phyloP scores from a whole-genome alignment of 176 grass and related monocot genomes.

The Cymbopogon citratus region DNA sequence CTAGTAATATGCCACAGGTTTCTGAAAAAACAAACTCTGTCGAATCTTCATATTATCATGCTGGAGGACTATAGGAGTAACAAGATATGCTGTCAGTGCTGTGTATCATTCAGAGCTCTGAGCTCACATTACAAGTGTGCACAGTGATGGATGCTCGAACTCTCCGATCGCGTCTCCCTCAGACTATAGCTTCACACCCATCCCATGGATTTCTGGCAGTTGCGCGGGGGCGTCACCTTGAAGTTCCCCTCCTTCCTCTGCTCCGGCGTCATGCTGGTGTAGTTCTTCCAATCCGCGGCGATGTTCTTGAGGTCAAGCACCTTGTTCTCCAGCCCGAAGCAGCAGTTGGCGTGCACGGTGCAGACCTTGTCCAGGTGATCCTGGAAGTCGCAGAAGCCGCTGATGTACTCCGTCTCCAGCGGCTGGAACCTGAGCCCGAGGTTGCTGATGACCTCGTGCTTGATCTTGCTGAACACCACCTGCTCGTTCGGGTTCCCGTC shows the following conservation, averaged over 20 bases:
- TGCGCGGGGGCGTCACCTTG: conserved; percentile 7
- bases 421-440: background rate
- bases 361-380: conserved; percentile 26
- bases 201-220: background rate
- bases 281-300: conserved; percentile 46
- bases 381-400: background rate
- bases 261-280: background rate
- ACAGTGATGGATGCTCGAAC: background rate
- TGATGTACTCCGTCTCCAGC: background rate
- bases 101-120: background rate
- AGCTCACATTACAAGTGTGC: background rate
- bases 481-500: background rate
- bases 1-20: background rate
- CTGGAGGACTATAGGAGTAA: background rate
- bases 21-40: background rate
- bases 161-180: background rate
- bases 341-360: conserved; percentile 70
- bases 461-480: background rate
- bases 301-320: conserved; percentile 33
- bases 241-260: background rate
- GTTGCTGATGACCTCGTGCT: background rate
- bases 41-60: too few species aligned
- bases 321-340: conserved; percentile 41
- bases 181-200: background rate
- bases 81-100: background rate